Evolutionary conservation across 371 early-diverging fungal species (phyloP).

Genomic region (Mucor piriformis): DNA sequence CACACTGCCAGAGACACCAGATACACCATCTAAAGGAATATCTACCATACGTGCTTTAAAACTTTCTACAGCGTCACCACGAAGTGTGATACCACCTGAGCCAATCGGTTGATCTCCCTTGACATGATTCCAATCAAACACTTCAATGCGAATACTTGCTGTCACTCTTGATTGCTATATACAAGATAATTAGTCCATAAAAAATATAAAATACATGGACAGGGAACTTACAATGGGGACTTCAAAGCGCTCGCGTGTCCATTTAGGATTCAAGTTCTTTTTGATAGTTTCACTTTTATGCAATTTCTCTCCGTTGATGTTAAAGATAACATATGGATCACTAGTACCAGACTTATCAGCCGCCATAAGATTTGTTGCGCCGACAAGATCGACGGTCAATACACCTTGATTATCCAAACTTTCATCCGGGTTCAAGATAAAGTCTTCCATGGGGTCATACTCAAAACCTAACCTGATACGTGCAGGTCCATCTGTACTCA

Average conservation of each 20-base stretch:
- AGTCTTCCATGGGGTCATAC: conserved; percentile 51
- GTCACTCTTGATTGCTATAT: conserved; percentile 56
- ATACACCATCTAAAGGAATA: conserved; percentile 48
- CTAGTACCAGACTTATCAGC: conserved; percentile 62
- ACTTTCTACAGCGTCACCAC: conserved; percentile 46
- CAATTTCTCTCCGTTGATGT: conserved; percentile 76
- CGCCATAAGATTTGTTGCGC: conserved; percentile 55
- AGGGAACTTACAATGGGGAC: conserved; percentile 63
- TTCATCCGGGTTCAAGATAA: conserved; percentile 59
- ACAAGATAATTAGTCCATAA: not conserved
- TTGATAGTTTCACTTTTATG: conserved; percentile 78
- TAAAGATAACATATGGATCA: conserved; percentile 84
- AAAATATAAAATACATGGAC: not conserved
- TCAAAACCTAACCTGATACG: conserved; percentile 55
- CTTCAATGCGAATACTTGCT: conserved; percentile 70
- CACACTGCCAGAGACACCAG: conserved; percentile 46
- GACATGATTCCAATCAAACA: conserved; percentile 87
- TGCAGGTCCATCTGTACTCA: conserved; percentile 42
- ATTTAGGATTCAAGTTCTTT: conserved; percentile 82
- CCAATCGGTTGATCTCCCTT: conserved; percentile 50
- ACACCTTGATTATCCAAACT: conserved; percentile 64
- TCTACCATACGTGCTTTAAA: conserved; percentile 37
- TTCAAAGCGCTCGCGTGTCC: conserved; percentile 70
- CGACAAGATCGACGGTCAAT: conserved; percentile 48
- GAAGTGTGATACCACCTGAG: conserved; percentile 48